Evolutionary conservation across 768 basidiomycete genomes (phyloP).

Genomic region (Boletus coccyginus): DNA sequence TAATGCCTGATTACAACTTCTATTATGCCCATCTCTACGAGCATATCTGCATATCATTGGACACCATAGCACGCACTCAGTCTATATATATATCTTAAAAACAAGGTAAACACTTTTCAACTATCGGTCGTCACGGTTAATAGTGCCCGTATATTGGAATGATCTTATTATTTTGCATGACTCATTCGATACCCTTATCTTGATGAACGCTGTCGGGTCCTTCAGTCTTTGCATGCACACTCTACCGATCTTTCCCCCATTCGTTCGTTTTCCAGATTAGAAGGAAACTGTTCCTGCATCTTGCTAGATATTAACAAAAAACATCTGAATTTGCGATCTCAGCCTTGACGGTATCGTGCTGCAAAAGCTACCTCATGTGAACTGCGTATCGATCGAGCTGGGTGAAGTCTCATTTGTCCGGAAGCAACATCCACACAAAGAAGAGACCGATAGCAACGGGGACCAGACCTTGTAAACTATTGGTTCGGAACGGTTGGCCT

Average conservation of each 20-base stretch:
- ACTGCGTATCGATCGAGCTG: not conserved
- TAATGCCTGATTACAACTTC: conserved; percentile 4
- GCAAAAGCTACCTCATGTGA: not conserved
- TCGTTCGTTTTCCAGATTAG: not conserved
- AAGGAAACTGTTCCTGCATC: not conserved
- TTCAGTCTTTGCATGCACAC: not conserved
- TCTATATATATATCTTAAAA: conserved; percentile 5
- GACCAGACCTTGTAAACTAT: too few relatives aligned
- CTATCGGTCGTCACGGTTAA: conserved; percentile 4
- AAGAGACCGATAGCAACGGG: not conserved
- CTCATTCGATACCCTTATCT: not conserved
- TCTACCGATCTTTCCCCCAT: not conserved
- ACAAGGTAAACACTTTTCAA: conserved; percentile 10
- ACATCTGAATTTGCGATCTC: not conserved
- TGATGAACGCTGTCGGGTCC: not conserved
- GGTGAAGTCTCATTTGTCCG: not conserved
- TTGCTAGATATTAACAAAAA: too few relatives aligned
- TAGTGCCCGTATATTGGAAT: not conserved
- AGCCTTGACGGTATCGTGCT: not conserved
- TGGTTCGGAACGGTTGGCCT: not conserved
- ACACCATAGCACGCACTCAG: conserved; percentile 22
- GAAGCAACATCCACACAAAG: not conserved
- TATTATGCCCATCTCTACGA: conserved; percentile 14
- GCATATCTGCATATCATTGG: conserved; percentile 19
- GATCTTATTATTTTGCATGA: not conserved